Evolutionary conservation across 495 filamentous ascomycete species (phyloP).

Genomic region (Penicillium cinerascens): DNA sequence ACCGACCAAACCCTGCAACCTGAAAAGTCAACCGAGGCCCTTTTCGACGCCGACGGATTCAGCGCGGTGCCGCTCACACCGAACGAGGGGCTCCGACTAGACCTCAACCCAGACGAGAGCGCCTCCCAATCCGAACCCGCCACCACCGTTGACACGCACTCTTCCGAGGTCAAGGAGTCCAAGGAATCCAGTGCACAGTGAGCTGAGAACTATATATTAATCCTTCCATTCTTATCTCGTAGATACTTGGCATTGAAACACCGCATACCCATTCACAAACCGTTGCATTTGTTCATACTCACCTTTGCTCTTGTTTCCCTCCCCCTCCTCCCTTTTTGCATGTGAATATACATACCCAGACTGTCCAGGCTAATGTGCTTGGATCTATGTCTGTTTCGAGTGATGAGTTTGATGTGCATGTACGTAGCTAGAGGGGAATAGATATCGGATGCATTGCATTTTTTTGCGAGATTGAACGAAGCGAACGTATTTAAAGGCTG

Average conservation of each 20-base stretch:
- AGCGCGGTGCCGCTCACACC: constrained; percentile 17
- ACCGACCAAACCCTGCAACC: not conserved
- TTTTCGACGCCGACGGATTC: constrained; percentile 20
- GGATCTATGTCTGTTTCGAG: not conserved
- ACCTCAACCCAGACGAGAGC: constrained; percentile 6
- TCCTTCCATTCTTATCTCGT: not conserved
- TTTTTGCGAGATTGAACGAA: not conserved
- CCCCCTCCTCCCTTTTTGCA: not conserved
- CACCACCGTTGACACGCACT: constrained; percentile 1
- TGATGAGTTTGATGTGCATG: not conserved
- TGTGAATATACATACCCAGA: not conserved
- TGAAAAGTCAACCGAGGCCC: not conserved
- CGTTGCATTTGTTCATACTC: not conserved
- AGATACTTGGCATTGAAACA: constrained; percentile 9
- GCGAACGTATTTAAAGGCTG: not conserved
- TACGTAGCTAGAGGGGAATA: constrained; percentile 2
- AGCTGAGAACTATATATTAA: not conserved
- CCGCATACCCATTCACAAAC: constrained; percentile 11
- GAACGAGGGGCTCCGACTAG: constrained; percentile 9
- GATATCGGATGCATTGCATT: constrained; percentile 4
- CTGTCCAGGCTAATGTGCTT: not conserved
- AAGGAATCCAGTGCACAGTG: constrained; percentile 1
- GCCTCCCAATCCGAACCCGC: not conserved
- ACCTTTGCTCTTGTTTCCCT: not conserved
- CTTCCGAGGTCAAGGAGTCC: not conserved